Percentiles rank a stretch among this genome's conserved stretches.
phyloP scores from a whole-genome alignment of 202 grass and related monocot species.

The Schoenoplectus tabernaemontani region DNA sequence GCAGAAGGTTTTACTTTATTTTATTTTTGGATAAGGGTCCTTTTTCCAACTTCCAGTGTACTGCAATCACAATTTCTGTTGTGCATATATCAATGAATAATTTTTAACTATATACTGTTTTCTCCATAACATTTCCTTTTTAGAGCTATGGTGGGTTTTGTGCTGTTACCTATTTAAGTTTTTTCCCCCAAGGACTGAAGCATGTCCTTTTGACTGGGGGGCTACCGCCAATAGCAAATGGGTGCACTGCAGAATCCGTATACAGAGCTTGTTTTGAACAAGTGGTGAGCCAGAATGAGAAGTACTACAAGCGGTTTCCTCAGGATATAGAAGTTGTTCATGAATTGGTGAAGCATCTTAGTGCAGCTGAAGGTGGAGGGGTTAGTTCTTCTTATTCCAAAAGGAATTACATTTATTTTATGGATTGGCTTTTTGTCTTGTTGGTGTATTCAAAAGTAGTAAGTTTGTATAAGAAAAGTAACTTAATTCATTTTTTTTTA shows the following conservation, averaged over 20 bases:
- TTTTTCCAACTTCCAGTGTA: background rate
- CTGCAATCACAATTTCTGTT: background rate
- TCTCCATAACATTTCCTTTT: background rate
- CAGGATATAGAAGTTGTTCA: slow-evolving; percentile 61
- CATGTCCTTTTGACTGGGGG: slow-evolving; percentile 85
- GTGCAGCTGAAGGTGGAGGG: slow-evolving; percentile 68
- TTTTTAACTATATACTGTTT: background rate
- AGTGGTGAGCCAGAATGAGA: slow-evolving; percentile 77
- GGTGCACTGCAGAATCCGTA: slow-evolving; percentile 67
- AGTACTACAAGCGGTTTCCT: slow-evolving; percentile 87
- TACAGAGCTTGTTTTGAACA: slow-evolving; percentile 88
- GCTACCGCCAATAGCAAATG: slow-evolving; percentile 62
- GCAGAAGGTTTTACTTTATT: background rate
- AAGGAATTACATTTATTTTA: background rate
- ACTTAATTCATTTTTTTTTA: background rate
- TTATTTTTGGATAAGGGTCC: background rate
- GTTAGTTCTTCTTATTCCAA: slow-evolving; percentile 37
- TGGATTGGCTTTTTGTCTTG: background rate
- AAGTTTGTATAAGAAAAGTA: background rate
- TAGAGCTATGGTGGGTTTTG: slow-evolving; percentile 98
- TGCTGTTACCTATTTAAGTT: slow-evolving; percentile 95
- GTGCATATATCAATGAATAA: background rate
- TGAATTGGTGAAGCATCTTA: slow-evolving; percentile 63
- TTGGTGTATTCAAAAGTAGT: background rate
- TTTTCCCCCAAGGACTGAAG: slow-evolving; percentile 87